These are phyloP conservation scores for Mycena vitilis DNA, from an alignment of 768 basidiomycete genomes.

Conservation along the genomic window DNA sequence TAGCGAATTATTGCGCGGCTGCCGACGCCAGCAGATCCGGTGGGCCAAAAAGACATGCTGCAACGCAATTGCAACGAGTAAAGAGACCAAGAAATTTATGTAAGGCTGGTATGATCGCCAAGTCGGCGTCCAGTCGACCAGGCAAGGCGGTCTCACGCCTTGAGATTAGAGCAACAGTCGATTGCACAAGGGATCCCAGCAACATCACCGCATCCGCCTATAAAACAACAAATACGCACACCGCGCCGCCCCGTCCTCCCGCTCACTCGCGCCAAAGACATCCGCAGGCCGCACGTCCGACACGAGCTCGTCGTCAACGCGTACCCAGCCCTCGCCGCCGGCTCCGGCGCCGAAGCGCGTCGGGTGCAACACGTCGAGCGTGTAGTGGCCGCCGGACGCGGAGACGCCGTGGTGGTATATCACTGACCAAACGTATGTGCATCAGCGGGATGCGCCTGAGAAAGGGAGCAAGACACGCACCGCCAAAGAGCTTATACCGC, in stretches of 20 bases:
- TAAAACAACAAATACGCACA: slow-evolving; percentile 94
- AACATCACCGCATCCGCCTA: slow-evolving; percentile 59
- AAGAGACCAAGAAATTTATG: no score
- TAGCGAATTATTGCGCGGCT: no score
- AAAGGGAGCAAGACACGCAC: slow-evolving; percentile 51
- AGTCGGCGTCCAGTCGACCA: no score
- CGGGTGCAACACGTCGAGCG: slow-evolving; percentile 87
- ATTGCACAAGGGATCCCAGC: background rate
- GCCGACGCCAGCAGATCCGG: no score
- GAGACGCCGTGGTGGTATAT: slow-evolving; percentile 94
- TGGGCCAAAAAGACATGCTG: no score
- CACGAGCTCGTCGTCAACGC: slow-evolving; percentile 93
- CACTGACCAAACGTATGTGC: slow-evolving; percentile 55
- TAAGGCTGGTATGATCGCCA: no score
- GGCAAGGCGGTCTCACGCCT: no score
- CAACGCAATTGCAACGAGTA: no score
- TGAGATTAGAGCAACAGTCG: background rate
- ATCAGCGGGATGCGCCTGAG: background rate
- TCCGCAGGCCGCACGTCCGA: slow-evolving; percentile 79
- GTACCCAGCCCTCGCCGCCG: slow-evolving; percentile 83
- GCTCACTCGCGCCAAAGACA: slow-evolving; percentile 63
- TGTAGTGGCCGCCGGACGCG: slow-evolving; percentile 95
- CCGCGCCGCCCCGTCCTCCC: slow-evolving; percentile 64
- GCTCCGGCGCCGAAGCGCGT: slow-evolving; percentile 57
- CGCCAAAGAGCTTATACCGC: slow-evolving; percentile 87